phyloP scores from a whole-genome alignment of 192 early-diverging fungal genomes.

The Entomortierella beljakovae region DNA sequence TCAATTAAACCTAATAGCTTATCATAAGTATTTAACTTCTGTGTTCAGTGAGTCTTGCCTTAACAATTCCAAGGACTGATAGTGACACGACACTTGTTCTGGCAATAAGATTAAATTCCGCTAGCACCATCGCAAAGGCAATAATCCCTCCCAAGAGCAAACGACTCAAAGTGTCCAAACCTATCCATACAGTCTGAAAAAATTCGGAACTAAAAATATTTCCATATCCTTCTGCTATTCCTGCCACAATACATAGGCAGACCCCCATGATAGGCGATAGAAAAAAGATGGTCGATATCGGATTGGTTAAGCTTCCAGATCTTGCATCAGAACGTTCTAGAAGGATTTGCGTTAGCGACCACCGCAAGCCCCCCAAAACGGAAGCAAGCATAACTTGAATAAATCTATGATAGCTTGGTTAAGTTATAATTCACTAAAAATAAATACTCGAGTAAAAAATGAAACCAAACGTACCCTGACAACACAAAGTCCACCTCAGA shows the following conservation, averaged over 20 bases:
- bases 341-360: constrained; percentile 90
- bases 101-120: constrained; percentile 91
- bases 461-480: constrained; percentile 64
- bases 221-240: constrained; percentile 70
- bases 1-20: background rate
- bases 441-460: too few relatives aligned
- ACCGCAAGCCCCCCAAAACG: constrained; percentile 85
- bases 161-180: constrained; percentile 62
- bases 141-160: constrained; percentile 82
- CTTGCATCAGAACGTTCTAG: constrained; percentile 67
- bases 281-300: constrained; percentile 85
- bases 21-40: too few relatives aligned
- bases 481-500: constrained; percentile 84
- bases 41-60: constrained; percentile 36
- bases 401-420: constrained; percentile 52
- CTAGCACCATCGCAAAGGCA: constrained; percentile 89
- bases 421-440: background rate
- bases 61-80: constrained; percentile 88
- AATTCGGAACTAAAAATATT: constrained; percentile 65
- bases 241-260: constrained; percentile 74
- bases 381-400: constrained; percentile 83
- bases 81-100: constrained; percentile 88
- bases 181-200: constrained; percentile 57
- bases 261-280: constrained; percentile 84
- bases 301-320: constrained; percentile 87